These are phyloP conservation scores for Diaporthe sp. DNA, from an alignment of 2,329 filamentous ascomycete genomes.

Conservation along the genomic window DNA sequence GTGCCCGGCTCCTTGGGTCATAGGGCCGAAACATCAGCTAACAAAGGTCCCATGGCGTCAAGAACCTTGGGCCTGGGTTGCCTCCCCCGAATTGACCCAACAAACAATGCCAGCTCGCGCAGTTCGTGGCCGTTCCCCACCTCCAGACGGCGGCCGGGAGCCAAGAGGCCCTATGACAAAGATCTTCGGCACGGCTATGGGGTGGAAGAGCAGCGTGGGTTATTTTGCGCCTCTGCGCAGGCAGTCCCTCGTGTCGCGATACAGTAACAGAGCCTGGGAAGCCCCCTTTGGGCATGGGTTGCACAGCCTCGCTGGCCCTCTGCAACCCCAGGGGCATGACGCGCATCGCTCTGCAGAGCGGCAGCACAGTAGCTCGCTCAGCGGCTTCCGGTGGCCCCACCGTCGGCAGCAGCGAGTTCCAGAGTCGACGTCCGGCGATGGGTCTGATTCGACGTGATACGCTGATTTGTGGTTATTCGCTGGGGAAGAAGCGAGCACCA, in stretches of 20 bases:
- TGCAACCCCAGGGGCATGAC: constrained; percentile 28
- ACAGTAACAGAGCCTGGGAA: not conserved
- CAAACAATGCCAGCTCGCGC: constrained; percentile 4
- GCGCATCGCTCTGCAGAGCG: constrained; percentile 10
- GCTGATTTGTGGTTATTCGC: not conserved
- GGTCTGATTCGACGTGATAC: constrained; percentile 29
- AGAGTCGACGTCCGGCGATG: not conserved
- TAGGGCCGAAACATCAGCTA: constrained; percentile 26
- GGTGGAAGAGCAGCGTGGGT: not conserved
- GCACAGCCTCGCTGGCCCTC: constrained; percentile 38
- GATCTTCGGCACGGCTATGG: constrained; percentile 4
- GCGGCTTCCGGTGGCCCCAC: constrained; percentile 31
- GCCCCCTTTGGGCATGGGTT: not conserved
- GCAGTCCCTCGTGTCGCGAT: constrained; percentile 13
- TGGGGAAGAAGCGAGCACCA: constrained; percentile 3
- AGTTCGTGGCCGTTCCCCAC: constrained; percentile 2
- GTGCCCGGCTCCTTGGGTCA: constrained; percentile 20
- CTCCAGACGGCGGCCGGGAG: constrained; percentile 13
- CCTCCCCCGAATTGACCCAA: not conserved
- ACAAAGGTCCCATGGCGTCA: not conserved
- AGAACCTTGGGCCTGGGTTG: not conserved
- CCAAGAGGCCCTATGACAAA: constrained; percentile 5
- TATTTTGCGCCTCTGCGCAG: not conserved
- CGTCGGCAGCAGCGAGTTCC: constrained; percentile 13
- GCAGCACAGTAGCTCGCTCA: constrained; percentile 14